phyloP scores from a whole-genome alignment of 345 rosid species.

The Eutrema japonicum region DNA sequence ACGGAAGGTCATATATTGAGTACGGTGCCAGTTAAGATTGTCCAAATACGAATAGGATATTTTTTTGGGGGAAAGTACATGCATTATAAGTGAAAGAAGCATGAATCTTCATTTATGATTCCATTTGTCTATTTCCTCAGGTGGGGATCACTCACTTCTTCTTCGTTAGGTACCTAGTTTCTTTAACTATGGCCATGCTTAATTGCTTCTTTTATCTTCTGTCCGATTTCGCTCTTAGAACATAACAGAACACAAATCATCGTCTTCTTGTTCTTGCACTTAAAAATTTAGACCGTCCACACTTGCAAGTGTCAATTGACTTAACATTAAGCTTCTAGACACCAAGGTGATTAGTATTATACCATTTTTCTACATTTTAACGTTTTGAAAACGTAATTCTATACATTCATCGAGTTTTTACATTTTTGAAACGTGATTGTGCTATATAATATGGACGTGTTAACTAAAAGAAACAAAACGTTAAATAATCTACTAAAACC shows the following conservation, averaged over 20 bases:
- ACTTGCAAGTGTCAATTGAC: too few relatives aligned
- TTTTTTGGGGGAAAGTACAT: slow-evolving; percentile 26
- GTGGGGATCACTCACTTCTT: slow-evolving; percentile 40
- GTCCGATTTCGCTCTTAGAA: background rate
- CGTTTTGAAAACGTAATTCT: background rate
- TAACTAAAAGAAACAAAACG: too few relatives aligned
- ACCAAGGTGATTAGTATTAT: background rate
- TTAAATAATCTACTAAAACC: too few relatives aligned
- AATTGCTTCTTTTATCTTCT: slow-evolving; percentile 1
- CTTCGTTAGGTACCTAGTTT: slow-evolving; percentile 40
- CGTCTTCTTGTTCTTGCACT: background rate
- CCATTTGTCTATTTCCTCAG: slow-evolving; percentile 37
- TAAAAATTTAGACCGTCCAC: too few relatives aligned
- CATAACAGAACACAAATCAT: background rate
- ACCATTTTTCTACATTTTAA: background rate
- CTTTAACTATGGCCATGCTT: slow-evolving; percentile 34
- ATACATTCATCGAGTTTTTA: too few relatives aligned
- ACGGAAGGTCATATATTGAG: slow-evolving; percentile 46
- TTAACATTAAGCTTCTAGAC: background rate
- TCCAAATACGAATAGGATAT: slow-evolving; percentile 37
- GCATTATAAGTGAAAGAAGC: slow-evolving; percentile 36
- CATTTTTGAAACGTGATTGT: background rate
- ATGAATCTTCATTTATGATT: slow-evolving; percentile 45
- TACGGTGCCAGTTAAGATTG: slow-evolving; percentile 51
- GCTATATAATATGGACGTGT: too few relatives aligned